Base-by-base conservation (phyloP, 73 alveolate genomes). In the Paramecium octaurelia region DNA sequence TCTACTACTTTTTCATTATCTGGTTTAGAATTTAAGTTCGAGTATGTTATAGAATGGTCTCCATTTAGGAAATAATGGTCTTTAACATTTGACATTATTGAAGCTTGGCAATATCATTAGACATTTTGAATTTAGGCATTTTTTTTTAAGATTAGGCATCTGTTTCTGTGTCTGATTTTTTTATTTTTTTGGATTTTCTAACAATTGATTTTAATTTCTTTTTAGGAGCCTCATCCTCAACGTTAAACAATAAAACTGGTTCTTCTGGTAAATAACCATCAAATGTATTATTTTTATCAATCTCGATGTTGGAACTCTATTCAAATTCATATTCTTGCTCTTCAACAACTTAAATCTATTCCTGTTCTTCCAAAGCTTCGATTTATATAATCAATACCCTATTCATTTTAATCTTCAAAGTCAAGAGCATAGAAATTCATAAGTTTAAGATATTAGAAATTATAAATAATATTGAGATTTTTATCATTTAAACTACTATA, bases 121-220 rank as follows among this genome's bases (percentile, higher is more conserved):
- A 34, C 36, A 38, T 12, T 73, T 36, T 40, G 31, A 43, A 23
- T 21, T 34, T 73, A 5, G 54, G 8, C 54, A 21, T 14, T 18
- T 40, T n/a, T n/a, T 36, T 73, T 34, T 21, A 64, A 12, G 87
- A 73, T 12, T 40, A 21, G 31, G 35, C 73, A 11, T 80, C 91
- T 40, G 91, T 80, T 43, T 80, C 91, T 18, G 76, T 46, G 48
- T 80, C 91, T 80, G 91, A 80, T 46, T 80, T 80, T 80, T 27
- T 80, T n/a, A 44, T 42, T 48, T 80, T 80, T 48, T 80, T 80
- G 1, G 75, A 42, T 80, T 80, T 80, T 46, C 46, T 80, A 21
- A 48, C 75, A 6, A 80, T 80, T 1, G 42, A 64, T 35, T 48
- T 80, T 18, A 11, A 44, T 80, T 80, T 80, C 48, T 80, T 80